Base-by-base conservation (phyloP, 2,329 filamentous ascomycete species). In the Chaetoscypha palmicola region DNA sequence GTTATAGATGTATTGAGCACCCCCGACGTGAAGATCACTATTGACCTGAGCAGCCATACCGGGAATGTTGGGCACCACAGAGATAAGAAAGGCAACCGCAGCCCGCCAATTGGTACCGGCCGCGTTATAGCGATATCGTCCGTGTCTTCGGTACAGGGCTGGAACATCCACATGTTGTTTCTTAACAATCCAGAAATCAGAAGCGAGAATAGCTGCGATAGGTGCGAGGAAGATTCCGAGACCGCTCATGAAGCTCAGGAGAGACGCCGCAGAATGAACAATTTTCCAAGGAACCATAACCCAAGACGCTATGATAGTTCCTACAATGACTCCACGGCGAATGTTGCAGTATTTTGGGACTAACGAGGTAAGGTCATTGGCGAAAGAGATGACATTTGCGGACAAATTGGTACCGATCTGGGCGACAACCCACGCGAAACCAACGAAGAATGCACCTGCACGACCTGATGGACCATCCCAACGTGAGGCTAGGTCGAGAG, bases 281-380 rank as follows among this genome's bases (percentile, higher is more conserved):
- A 72, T 71, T 55, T 70, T 69, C 69, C 69, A 72, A 0, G 69
- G 69, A 0, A 70, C 67, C 21, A 72, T 64, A 7, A 65, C 65
- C 56, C 54, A 57, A 61, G 68, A 70, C 0, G 58, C 58, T 9
- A 69, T 56, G 1, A 71, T 54, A 1, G 67, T 66, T 22, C 64
- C 64, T 17, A 72, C 53, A 2, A 72, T 55, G 23, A 66, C 65
- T 3, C 70, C 69, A 4, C 69, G 64, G 2, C 66, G 61, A 45
- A 74, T 71, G 55, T 75, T 74, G 54, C 76, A 61, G 54, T 68
- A 75, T 34, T 66, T 65, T 0, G 73, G 73, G 36, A 72, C 68
- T 1, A 76, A 55, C 2, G 67, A 68, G 0, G 68, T 71, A 45
- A 76, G 55, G 30, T 64, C 52, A 9, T 65, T 57, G 7, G 58